Percentiles rank a stretch among this genome's conserved stretches.
These are phyloP conservation scores for Capronia epimyces DNA, from an alignment of 2,329 filamentous ascomycete species.

Conservation along the genomic window DNA sequence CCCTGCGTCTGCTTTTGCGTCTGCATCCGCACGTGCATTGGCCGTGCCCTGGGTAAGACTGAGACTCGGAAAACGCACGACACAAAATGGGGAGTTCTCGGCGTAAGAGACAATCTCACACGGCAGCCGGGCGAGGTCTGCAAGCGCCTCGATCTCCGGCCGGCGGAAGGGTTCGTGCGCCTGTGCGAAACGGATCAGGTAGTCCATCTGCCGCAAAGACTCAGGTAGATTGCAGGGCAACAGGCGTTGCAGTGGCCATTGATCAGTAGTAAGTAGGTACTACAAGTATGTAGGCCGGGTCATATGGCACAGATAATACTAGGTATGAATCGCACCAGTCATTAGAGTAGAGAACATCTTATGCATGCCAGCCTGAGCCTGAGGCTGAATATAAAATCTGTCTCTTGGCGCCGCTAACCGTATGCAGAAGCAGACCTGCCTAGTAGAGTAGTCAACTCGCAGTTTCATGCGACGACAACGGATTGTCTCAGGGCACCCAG, in stretches of 20 bases:
- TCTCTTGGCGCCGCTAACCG: too few species aligned
- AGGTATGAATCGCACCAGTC: too few species aligned
- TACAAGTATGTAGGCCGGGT: too few species aligned
- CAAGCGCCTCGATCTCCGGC: slow-evolving; percentile 73
- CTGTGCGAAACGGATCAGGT: slow-evolving; percentile 84
- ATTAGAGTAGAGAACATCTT: too few species aligned
- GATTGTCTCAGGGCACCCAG: too few species aligned
- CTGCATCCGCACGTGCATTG: neutral
- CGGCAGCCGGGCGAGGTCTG: slow-evolving; percentile 57
- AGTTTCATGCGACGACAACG: neutral
- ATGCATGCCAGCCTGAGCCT: too few species aligned
- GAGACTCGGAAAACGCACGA: slow-evolving; percentile 54
- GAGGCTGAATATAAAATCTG: too few species aligned
- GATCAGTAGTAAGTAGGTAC: neutral
- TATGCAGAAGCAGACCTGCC: too few species aligned
- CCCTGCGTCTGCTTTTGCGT: neutral
- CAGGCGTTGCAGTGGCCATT: neutral
- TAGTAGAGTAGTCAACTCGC: neutral
- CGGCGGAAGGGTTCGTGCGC: slow-evolving; percentile 84
- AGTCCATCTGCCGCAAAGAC: slow-evolving; percentile 53
- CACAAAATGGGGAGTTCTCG: slow-evolving; percentile 73
- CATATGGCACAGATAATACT: too few species aligned
- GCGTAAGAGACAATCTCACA: slow-evolving; percentile 71
- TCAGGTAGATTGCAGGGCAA: neutral
- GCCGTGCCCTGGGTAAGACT: neutral